A percentile compares a stretch with the other conserved stretches of the same genome.
These are phyloP conservation scores for Rhodotorula sphaerocarpa DNA, from an alignment of 768 basidiomycete genomes.

Conservation along the genomic window DNA sequence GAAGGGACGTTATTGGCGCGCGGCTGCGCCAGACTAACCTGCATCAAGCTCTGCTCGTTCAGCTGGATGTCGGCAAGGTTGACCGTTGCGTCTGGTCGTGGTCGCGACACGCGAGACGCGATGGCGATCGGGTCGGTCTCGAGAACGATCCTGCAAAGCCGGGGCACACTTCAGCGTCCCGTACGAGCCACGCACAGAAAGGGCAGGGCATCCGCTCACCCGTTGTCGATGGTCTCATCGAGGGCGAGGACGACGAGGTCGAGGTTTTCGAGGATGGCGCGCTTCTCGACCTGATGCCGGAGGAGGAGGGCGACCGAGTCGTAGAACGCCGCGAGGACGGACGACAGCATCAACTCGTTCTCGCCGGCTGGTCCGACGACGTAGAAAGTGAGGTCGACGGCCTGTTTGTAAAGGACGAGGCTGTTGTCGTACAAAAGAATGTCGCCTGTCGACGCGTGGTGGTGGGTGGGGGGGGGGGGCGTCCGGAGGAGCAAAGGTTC, in stretches of 20 bases:
- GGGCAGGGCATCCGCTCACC: too few species aligned
- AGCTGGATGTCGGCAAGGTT: slow-evolving; percentile 85
- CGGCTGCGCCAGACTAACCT: slow-evolving; percentile 15
- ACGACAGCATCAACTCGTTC: slow-evolving; percentile 91
- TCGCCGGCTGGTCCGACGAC: slow-evolving; percentile 76
- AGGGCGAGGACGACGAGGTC: slow-evolving; percentile 84
- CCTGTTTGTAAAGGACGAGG: slow-evolving; percentile 87
- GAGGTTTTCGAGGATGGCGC: slow-evolving; percentile 85
- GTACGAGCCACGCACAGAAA: neutral
- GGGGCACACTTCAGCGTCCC: neutral
- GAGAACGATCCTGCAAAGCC: slow-evolving; percentile 62
- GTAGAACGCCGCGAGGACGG: slow-evolving; percentile 70
- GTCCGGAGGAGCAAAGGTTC: too few species aligned
- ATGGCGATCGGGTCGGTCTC: slow-evolving; percentile 96
- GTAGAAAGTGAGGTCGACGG: slow-evolving; percentile 91
- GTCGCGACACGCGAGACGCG: slow-evolving; percentile 83
- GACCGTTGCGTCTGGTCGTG: slow-evolving; percentile 60
- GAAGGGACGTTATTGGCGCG: too few species aligned
- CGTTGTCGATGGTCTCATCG: slow-evolving; percentile 96
- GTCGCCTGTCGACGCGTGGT: slow-evolving; percentile 55
- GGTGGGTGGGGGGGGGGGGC: neutral
- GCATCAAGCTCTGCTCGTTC: slow-evolving; percentile 66
- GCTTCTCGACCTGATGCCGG: slow-evolving; percentile 87
- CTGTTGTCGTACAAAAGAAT: slow-evolving; percentile 85
- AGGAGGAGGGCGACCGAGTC: slow-evolving; percentile 80